Percentiles rank a stretch among this genome's conserved stretches.
Conservation (phyloP, 1,139 yeast species). For the Taphrina sp. region DNA sequence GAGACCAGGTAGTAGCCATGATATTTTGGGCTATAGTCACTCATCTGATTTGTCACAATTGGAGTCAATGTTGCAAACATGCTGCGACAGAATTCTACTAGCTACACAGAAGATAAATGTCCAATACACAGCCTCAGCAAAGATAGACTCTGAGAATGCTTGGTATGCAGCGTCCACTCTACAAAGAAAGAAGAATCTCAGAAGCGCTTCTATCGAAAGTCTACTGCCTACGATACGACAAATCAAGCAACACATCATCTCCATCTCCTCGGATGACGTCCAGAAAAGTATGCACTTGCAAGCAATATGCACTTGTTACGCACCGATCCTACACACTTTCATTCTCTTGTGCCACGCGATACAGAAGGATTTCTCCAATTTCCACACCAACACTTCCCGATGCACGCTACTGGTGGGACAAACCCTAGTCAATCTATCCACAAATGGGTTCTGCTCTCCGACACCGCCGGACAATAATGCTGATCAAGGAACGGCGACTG, state of each 20-base stretch:
- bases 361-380: background rate
- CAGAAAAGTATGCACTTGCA: background rate
- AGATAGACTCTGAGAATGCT: too few relatives aligned
- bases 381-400: slow-evolving; percentile 42
- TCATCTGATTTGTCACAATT: background rate
- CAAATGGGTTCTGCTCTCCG: slow-evolving; percentile 93
- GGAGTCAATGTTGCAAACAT: background rate
- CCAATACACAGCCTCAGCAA: too few relatives aligned
- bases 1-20: background rate
- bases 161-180: too few relatives aligned
- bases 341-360: background rate
- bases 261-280: too few relatives aligned
- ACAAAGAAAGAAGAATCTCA: too few relatives aligned
- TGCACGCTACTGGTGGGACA: slow-evolving; percentile 44
- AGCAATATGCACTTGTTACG: slow-evolving; percentile 9
- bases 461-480: slow-evolving; percentile 66
- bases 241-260: too few relatives aligned
- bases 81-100: slow-evolving; percentile 41
- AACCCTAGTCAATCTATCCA: slow-evolving; percentile 53
- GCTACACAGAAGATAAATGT: slow-evolving; percentile 4
- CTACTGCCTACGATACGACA: too few relatives aligned
- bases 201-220: too few relatives aligned
- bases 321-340: slow-evolving; percentile 11
- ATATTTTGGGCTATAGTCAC: too few relatives aligned
- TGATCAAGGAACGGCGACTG: slow-evolving; percentile 44